These are phyloP conservation scores for Paramecium biaurelia DNA, from an alignment of 73 alveolate genomes.

Conservation along the genomic window DNA sequence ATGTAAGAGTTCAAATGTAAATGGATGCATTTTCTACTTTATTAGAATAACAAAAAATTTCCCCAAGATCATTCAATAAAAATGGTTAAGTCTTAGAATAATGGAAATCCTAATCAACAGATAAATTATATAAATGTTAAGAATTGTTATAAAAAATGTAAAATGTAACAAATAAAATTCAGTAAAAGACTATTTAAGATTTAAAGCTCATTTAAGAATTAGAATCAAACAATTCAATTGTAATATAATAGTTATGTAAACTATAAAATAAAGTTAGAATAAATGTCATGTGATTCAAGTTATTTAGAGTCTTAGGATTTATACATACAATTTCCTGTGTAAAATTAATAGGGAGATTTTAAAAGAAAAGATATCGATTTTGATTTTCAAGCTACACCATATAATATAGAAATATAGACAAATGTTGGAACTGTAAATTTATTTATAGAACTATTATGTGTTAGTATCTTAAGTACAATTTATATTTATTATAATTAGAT, in stretches of 20 bases:
- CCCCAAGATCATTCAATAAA: not conserved
- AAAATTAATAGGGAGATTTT: not conserved
- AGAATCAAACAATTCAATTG: not conserved
- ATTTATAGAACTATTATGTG: not conserved
- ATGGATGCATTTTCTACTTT: not conserved
- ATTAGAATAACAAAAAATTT: not conserved
- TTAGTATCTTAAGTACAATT: not conserved
- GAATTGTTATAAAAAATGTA: not conserved
- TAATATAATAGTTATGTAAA: not conserved
- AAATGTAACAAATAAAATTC: not conserved
- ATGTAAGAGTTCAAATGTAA: not conserved
- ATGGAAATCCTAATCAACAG: not conserved
- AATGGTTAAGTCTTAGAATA: not conserved
- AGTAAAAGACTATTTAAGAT: not conserved
- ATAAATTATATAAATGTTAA: not conserved
- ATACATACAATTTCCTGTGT: not conserved
- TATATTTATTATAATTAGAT: not conserved
- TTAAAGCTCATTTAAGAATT: not conserved
- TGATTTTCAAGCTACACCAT: not conserved
- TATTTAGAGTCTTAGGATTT: not conserved
- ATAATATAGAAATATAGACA: not conserved
- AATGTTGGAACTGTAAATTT: slow-evolving; percentile 4
- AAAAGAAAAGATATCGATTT: not conserved
- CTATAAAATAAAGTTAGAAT: not conserved
- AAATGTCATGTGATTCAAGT: not conserved